phyloP scores from a whole-genome alignment of 1,139 yeast genomes.

The Williopsis jadinii region DNA sequence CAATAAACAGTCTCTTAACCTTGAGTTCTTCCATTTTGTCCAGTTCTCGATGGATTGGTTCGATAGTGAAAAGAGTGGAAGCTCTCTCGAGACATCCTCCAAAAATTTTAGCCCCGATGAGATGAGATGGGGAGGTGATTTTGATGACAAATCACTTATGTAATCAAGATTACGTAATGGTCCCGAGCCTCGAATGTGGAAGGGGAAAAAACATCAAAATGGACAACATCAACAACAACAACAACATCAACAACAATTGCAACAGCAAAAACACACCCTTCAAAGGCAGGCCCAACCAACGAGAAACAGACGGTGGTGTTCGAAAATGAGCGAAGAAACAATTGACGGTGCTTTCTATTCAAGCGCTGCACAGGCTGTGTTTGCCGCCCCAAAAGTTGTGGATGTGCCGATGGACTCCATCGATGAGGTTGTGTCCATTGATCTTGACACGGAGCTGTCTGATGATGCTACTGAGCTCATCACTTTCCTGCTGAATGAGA shows the following conservation, averaged over 20 bases:
- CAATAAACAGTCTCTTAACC: conserved; percentile 43
- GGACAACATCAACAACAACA: too few relatives aligned
- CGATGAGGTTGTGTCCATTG: conserved; percentile 68
- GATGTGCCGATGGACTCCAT: conserved; percentile 61
- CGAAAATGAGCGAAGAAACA: conserved; percentile 2
- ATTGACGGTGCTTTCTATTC: conserved; percentile 14
- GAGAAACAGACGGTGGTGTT: too few relatives aligned
- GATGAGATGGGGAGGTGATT: too few relatives aligned
- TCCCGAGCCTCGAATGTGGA: too few relatives aligned
- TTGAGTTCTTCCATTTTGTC: neutral
- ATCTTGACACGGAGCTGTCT: conserved; percentile 66
- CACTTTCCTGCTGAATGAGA: conserved; percentile 70
- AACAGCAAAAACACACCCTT: too few relatives aligned
- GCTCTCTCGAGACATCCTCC: too few relatives aligned
- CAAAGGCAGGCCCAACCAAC: too few relatives aligned
- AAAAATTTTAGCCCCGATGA: too few relatives aligned
- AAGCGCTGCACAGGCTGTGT: conserved; percentile 1
- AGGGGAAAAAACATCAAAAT: too few relatives aligned
- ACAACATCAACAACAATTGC: too few relatives aligned
- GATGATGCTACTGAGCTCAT: conserved; percentile 85
- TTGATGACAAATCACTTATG: too few relatives aligned
- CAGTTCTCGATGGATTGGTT: neutral
- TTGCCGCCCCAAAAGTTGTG: conserved; percentile 18
- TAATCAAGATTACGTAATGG: too few relatives aligned
- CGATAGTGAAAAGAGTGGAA: neutral